Base-by-base conservation (phyloP, 2,329 filamentous ascomycete species). In the Chaetomiaceae sp. region DNA sequence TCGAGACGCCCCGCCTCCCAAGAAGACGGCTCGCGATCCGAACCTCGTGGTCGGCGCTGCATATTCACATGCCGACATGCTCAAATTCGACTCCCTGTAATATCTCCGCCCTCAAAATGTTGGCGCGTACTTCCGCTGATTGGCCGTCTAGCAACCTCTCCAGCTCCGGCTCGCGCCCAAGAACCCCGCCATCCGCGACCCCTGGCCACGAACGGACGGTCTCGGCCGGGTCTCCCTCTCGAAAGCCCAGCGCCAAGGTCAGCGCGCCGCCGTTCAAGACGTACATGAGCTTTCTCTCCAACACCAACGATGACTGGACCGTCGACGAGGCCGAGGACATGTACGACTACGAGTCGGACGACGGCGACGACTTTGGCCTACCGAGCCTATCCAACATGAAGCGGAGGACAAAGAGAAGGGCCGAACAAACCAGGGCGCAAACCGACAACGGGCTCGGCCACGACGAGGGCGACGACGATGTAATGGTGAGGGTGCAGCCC, bases 31-130 rank as follows among this genome's bases (percentile, higher is more conserved):
- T 56, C 75, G 78, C 62, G 83, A 86, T 57, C 70, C 81, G 41
- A 80, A 74, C 60, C 78, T 91, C 51, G 86, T 98, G 29, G 86
- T 97, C 49, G 93, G 93, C 57, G 93, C 93, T 47, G 85, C 90
- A 37, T 98, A 98, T 65, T 97, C 93, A 12, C 93, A 98, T 67
- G 88, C 91, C 22, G 90, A 97, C 68, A 88, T 95, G 62, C 75
- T 96, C 58, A 95, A 91, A 67, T 85, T 91, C 61, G 87, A 88
- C 61, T 79, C 82, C 22, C 59, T 91, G 88, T 93, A 76, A 26
- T 17, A n/a, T 34, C 30, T 19, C 27, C 5, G n/a, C 8, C 15
- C 15, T 11, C n/a, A 20, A 12, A 5, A 24, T 32, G 17, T 19
- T 40, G 6, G 22, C 22, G 14, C 27, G 26, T n/a, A 2, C 27